Evolutionary conservation across 352 stramenopile genomes (phyloP).

Genomic region (Thraustochytrium striatum): DNA sequence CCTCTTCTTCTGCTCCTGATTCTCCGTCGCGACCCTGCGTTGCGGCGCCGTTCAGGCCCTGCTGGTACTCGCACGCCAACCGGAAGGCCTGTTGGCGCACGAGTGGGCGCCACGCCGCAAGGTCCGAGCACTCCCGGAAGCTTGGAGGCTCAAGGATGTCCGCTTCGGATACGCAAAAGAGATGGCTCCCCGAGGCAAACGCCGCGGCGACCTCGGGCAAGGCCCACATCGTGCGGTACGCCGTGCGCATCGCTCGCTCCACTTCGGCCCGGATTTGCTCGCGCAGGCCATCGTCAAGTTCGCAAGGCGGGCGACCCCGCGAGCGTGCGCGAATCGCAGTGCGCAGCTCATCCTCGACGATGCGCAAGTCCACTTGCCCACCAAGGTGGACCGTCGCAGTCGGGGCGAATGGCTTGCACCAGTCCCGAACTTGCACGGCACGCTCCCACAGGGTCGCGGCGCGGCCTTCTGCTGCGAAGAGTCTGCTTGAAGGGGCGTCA

Average conservation of each 20-base stretch:
- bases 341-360: not conserved
- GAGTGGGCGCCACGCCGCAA: not conserved
- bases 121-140: not conserved
- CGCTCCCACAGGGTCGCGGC: not conserved
- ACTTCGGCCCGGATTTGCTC: not conserved
- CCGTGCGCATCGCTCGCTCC: not conserved
- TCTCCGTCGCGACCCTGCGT: not conserved
- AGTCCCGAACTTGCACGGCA: not conserved
- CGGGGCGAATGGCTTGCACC: not conserved
- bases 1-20: too few relatives aligned
- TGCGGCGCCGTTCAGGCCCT: too few relatives aligned
- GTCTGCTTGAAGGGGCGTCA: not conserved
- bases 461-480: not conserved
- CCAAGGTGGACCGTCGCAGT: slow-evolving; percentile 10
- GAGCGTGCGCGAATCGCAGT: not conserved
- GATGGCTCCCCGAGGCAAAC: not conserved
- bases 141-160: not conserved
- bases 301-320: not conserved
- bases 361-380: slow-evolving; percentile 14
- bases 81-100: not conserved
- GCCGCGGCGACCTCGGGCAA: not conserved
- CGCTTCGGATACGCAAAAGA: not conserved
- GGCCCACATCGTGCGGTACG: slow-evolving; percentile 1
- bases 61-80: not conserved
- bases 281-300: not conserved